Percentiles rank a stretch among this genome's conserved stretches.
Evolutionary conservation across 192 early-diverging fungal genomes (phyloP).

Genomic region (Linnemannia elongata): DNA sequence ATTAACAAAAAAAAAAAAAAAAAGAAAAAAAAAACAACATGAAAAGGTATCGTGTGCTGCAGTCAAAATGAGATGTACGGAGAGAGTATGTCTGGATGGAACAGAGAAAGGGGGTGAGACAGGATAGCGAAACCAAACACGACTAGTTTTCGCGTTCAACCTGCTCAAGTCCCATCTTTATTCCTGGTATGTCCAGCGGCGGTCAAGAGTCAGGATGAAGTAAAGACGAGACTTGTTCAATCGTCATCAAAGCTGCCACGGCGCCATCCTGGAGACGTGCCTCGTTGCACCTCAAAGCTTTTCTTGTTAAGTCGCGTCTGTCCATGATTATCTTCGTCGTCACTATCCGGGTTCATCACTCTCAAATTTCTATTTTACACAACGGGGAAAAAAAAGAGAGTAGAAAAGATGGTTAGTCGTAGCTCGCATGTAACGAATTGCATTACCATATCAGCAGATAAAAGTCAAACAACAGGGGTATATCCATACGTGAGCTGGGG

Average conservation of each 20-base stretch:
- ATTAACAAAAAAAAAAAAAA: too few species aligned
- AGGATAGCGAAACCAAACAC: too few species aligned
- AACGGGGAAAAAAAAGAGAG: too few species aligned
- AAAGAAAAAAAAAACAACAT: too few species aligned
- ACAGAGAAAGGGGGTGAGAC: too few species aligned
- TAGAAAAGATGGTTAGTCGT: background rate
- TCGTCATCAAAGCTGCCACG: constrained; percentile 55
- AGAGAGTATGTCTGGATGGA: too few species aligned
- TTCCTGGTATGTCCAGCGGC: background rate
- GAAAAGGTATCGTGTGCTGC: too few species aligned
- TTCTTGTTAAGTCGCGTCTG: background rate
- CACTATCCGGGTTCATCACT: constrained; percentile 52
- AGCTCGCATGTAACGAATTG: background rate
- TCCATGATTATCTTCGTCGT: constrained; percentile 7
- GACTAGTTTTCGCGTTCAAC: too few species aligned
- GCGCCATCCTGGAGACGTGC: constrained; percentile 48
- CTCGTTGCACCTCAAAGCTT: constrained; percentile 21
- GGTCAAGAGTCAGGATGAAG: background rate
- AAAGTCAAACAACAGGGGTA: background rate
- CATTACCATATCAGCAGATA: background rate
- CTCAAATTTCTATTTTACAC: constrained; percentile 31
- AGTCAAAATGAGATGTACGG: too few species aligned
- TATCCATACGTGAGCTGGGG: constrained; percentile 44
- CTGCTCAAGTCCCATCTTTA: background rate
- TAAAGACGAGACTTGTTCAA: constrained; percentile 6